These are phyloP conservation scores for Alternaria dauci DNA, from an alignment of 2,329 filamentous ascomycete species.

Conservation along the genomic window DNA sequence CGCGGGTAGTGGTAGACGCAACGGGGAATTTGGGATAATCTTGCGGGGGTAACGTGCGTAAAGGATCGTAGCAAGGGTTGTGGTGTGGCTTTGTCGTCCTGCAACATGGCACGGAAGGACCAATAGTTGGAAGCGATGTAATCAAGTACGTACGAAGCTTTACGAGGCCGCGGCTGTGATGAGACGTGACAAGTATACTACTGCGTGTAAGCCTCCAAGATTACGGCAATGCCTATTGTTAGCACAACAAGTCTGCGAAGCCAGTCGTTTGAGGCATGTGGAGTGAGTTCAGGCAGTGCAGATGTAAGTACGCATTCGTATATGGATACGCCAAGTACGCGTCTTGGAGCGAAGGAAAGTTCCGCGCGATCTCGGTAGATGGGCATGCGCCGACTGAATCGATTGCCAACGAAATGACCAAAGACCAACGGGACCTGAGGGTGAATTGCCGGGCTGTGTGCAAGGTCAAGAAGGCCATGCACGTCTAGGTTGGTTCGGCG, in stretches of 20 bases:
- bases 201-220: constrained; percentile 1
- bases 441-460: neutral
- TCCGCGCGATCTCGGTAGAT: constrained; percentile 1
- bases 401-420: neutral
- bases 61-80: constrained; percentile 3
- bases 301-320: neutral
- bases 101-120: constrained; percentile 1
- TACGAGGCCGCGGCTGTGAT: neutral
- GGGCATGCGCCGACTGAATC: neutral
- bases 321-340: constrained; percentile 3
- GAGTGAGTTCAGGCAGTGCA: constrained; percentile 3
- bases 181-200: neutral
- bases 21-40: constrained; percentile 1
- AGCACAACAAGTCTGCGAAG: neutral
- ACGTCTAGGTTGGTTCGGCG: neutral
- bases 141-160: neutral
- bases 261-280: constrained; percentile 1
- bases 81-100: neutral
- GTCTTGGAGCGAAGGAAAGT: neutral
- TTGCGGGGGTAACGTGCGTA: constrained; percentile 9
- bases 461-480: neutral
- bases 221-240: neutral
- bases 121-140: neutral
- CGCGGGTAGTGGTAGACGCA: constrained; percentile 4
- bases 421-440: constrained; percentile 1